Evolutionary conservation across 2,329 filamentous ascomycete species (phyloP), one percentile per base, ranked within the genome.

Genomic region (Ploettnerulaceae sp.): DNA sequence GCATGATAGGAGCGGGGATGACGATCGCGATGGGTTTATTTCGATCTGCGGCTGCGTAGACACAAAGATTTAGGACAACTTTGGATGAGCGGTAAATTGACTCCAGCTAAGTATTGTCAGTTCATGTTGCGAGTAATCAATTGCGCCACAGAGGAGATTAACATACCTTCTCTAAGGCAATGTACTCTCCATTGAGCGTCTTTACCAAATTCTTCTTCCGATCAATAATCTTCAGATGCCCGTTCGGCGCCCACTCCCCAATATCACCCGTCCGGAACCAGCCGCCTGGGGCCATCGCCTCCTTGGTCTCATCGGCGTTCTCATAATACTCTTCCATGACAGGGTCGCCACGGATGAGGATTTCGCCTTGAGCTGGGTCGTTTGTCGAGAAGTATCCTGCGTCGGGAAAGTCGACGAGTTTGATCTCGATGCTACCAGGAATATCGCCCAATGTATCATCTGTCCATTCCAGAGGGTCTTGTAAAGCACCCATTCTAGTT

Each of bases 211-310:
- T 91, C 80, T 91, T 91, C 81, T 90, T 91, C 64, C 86, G 84
- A 67, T 91, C 86, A 61, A 91, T 87, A 64, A 91, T 81, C 55
- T 75, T 77, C 48, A 91, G 70, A 59, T 89, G 82, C 44, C 86
- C 86, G 55, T 81, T 75, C 52, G 70, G 61, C 65, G 88, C 81
- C 63, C 83, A 90, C 65, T 91, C 84, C 58, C 86, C 86, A 61
- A 91, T 87, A 58, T 91, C 87, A 49, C 87, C 87, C 8, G 86
- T 89, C 77, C 83, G 90, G 79, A 97, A 97, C 93, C 93, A 97
- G 38, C 89, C 84, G 57, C 89, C 87, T 3, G 76, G 71, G 1
- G 81, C 82, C 55, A 88, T 77, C 3, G 82, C 71, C 58, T 81
- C 81, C 25, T 74, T 74, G 4, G 88, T 95, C 70, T 95, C 90